Percentiles rank a stretch among this genome's conserved stretches.
Evolutionary conservation across 345 rosid species (phyloP).

Genomic region (Fremontodendron californicum): DNA sequence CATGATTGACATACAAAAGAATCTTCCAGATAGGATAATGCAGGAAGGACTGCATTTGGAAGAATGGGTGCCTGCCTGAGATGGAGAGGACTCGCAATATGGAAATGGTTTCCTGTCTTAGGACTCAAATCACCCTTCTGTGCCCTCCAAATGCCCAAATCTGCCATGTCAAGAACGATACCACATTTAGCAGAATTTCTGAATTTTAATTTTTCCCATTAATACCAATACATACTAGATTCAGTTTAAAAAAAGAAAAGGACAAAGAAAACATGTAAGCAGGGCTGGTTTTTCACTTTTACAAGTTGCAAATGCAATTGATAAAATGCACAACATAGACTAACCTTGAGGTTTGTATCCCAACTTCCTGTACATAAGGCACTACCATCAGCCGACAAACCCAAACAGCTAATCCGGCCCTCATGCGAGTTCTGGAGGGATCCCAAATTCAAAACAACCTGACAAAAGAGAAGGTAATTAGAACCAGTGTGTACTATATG

Average conservation of each 20-base stretch:
- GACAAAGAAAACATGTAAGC: neutral
- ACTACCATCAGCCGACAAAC: constrained; percentile 96
- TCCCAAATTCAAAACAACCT: constrained; percentile 85
- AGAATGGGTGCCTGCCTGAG: neutral
- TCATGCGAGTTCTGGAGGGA: constrained; percentile 75
- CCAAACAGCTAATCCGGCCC: constrained; percentile 77
- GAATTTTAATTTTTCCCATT: neutral
- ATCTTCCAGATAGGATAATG: neutral
- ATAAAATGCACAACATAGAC: constrained; percentile 19
- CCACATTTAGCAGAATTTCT: too few relatives aligned
- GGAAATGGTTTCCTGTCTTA: neutral
- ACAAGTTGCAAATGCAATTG: neutral
- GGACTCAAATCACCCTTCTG: constrained; percentile 52
- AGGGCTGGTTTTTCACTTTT: neutral
- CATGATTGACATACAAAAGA: neutral
- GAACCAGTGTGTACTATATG: neutral
- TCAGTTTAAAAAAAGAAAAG: neutral
- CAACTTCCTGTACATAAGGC: constrained; percentile 99
- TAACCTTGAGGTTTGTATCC: constrained; percentile 93
- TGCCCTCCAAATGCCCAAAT: constrained; percentile 98
- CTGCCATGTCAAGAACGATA: constrained; percentile 28
- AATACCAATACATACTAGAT: neutral
- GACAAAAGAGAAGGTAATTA: constrained; percentile 19
- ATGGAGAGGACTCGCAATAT: neutral
- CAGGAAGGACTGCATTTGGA: neutral